Evolutionary conservation across 2,329 filamentous ascomycete genomes (phyloP).

Genomic region (Talaromyces sp.): DNA sequence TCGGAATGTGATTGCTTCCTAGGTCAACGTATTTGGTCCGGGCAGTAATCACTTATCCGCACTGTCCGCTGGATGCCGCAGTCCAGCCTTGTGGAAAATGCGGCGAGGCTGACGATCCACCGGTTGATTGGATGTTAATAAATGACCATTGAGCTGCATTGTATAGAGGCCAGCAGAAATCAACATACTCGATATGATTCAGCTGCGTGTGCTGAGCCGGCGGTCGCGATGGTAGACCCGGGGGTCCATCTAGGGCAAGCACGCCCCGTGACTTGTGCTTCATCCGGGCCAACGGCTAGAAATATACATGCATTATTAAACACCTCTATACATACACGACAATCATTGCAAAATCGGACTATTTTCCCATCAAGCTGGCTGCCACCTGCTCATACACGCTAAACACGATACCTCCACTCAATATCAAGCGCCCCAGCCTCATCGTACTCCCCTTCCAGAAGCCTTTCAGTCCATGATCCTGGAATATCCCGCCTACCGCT

Average conservation of each 20-base stretch:
- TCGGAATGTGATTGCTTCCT: not conserved
- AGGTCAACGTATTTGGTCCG: not conserved
- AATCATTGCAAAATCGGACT: not conserved
- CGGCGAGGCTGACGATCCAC: not conserved
- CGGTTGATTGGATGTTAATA: not conserved
- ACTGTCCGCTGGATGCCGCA: not conserved
- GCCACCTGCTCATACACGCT: not conserved
- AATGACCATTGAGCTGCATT: not conserved
- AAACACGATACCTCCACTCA: not conserved
- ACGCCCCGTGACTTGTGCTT: not conserved
- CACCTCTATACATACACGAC: not conserved
- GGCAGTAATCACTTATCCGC: not conserved
- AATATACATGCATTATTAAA: not conserved
- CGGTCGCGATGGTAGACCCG: not conserved
- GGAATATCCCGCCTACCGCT: not conserved
- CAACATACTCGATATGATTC: not conserved
- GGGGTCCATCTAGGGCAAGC: not conserved
- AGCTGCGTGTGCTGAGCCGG: not conserved
- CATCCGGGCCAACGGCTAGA: not conserved
- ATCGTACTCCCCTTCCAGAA: slow-evolving; percentile 1
- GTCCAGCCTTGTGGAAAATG: no score
- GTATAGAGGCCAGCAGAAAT: not conserved
- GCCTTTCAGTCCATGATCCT: not conserved
- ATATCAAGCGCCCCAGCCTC: not conserved
- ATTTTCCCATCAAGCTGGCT: not conserved